These are phyloP conservation scores for Tetradesmus obliquus DNA, from an alignment of 139 green algal genomes.

Conservation along the genomic window DNA sequence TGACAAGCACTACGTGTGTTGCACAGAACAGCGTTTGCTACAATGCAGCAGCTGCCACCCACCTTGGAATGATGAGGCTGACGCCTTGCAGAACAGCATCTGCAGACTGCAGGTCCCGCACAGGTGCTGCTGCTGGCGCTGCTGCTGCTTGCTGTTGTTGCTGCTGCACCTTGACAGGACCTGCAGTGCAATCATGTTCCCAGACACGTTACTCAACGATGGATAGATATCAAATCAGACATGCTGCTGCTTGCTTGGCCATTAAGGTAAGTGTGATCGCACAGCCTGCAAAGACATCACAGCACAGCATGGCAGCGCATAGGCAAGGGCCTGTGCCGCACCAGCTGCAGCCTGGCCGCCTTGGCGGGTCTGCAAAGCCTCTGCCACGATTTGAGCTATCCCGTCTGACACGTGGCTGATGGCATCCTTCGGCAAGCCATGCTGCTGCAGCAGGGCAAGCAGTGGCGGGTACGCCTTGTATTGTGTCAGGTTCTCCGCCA, in stretches of 20 bases:
- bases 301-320: background rate
- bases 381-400: conserved; percentile 7
- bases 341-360: background rate
- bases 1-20: background rate
- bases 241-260: background rate
- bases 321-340: too few relatives aligned
- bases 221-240: background rate
- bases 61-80: conserved; percentile 26
- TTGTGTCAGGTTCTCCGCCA: conserved; percentile 11
- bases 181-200: background rate
- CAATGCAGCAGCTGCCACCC: background rate
- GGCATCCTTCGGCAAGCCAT: background rate
- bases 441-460: conserved; percentile 8
- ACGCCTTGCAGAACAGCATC: conserved; percentile 19
- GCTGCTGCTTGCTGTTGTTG: background rate
- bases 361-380: background rate
- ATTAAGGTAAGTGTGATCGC: too few relatives aligned
- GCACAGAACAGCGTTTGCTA: background rate
- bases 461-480: background rate
- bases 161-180: background rate
- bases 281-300: too few relatives aligned
- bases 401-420: background rate
- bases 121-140: background rate
- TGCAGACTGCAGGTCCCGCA: conserved; percentile 18
- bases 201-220: background rate